phyloP scores from a whole-genome alignment of 2,329 filamentous ascomycete species.

The Beauveria sp. region DNA sequence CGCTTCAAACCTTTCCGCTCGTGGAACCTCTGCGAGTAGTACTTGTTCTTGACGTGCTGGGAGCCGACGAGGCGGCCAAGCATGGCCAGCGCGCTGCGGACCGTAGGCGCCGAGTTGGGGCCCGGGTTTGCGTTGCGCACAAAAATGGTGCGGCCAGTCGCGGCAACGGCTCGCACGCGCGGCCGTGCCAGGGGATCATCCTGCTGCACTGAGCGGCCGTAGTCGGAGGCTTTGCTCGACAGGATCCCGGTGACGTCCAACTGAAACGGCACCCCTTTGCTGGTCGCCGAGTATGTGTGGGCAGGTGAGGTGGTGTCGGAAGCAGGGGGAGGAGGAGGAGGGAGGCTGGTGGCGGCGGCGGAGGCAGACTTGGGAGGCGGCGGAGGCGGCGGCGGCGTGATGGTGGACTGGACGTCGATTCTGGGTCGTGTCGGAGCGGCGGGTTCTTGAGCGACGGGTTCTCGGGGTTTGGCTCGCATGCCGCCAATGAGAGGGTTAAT shows the following conservation, averaged over 20 bases:
- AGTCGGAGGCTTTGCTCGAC: conserved; percentile 22
- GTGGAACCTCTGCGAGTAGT: conserved; percentile 57
- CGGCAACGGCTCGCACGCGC: conserved; percentile 35
- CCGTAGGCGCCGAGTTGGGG: conserved; percentile 25
- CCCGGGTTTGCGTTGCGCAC: conserved; percentile 21
- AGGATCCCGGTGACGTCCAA: conserved; percentile 31
- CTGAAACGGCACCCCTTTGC: conserved; percentile 9
- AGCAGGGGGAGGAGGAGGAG: background rate
- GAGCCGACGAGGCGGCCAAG: conserved; percentile 30
- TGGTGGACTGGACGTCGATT: conserved; percentile 10
- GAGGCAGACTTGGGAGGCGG: conserved; percentile 3
- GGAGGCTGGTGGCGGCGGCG: background rate
- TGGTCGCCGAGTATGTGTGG: conserved; percentile 11
- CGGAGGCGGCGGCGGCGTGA: conserved; percentile 19
- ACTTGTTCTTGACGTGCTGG: conserved; percentile 54
- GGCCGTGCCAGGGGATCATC: conserved; percentile 22
- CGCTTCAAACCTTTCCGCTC: conserved; percentile 69
- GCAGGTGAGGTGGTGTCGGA: background rate
- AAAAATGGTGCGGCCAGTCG: conserved; percentile 33
- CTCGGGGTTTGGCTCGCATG: background rate
- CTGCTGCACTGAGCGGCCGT: conserved; percentile 15
- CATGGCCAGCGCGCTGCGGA: conserved; percentile 35
- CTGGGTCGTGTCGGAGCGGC: background rate
- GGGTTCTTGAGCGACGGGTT: background rate
- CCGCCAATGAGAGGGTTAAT: conserved; percentile 8